These are phyloP conservation scores for Phaffia tasmanica DNA, from an alignment of 768 basidiomycete species.

Conservation along the genomic window DNA sequence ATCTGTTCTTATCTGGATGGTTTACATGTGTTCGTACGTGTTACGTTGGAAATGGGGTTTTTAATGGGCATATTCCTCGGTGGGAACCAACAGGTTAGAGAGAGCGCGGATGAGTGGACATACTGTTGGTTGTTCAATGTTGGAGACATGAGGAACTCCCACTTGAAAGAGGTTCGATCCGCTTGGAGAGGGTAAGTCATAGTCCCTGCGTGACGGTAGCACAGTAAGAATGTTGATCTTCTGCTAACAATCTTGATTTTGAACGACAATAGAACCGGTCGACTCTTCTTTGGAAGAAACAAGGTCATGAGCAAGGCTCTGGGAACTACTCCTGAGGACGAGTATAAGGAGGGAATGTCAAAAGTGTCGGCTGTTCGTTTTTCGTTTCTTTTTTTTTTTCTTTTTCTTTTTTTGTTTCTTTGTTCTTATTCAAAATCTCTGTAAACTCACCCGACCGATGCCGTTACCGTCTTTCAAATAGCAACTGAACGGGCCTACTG, in stretches of 20 bases:
- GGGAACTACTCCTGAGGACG: conserved; percentile 73
- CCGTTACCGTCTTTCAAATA: conserved; percentile 34
- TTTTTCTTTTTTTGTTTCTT: not conserved
- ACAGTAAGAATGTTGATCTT: not conserved
- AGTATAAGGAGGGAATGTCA: conserved; percentile 65
- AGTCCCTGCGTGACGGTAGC: conserved; percentile 22
- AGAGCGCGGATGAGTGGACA: conserved; percentile 74
- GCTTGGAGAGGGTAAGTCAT: conserved; percentile 76
- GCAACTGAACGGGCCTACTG: conserved; percentile 92
- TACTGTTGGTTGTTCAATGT: conserved; percentile 95
- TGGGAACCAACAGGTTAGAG: conserved; percentile 52
- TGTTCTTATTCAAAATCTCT: not conserved
- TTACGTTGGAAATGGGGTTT: not conserved
- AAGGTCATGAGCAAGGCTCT: conserved; percentile 91
- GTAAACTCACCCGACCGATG: not conserved
- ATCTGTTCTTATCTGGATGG: too few relatives aligned
- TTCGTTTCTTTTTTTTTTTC: not conserved
- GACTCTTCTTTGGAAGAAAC: conserved; percentile 61
- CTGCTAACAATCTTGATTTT: not conserved
- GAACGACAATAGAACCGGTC: conserved; percentile 52
- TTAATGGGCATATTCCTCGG: not conserved
- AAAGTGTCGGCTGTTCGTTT: conserved; percentile 45
- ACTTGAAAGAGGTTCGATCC: conserved; percentile 83
- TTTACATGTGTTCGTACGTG: too few relatives aligned
- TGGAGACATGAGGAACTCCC: conserved; percentile 87